Percentiles rank a stretch among this genome's conserved stretches.
These are phyloP conservation scores for Aspergillus homomorphus DNA, from an alignment of 495 filamentous ascomycete species.

Conservation along the genomic window DNA sequence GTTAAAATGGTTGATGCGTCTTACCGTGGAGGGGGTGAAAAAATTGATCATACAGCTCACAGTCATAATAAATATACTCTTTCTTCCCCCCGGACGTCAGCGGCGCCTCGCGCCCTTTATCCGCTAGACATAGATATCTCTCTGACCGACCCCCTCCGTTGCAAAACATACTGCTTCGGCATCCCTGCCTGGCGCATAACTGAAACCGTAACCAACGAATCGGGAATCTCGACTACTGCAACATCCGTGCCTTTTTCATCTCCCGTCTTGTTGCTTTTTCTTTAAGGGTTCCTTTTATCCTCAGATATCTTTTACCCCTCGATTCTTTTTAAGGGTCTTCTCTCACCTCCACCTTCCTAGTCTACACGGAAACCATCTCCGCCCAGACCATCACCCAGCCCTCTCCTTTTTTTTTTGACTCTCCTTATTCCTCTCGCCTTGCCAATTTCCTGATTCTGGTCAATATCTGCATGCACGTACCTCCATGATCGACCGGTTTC, in stretches of 20 bases:
- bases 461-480: background rate
- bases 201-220: slow-evolving; percentile 5
- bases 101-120: background rate
- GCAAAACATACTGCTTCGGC: background rate
- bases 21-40: background rate
- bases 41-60: background rate
- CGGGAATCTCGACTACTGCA: slow-evolving; percentile 1
- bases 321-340: background rate
- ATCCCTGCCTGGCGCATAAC: slow-evolving; percentile 7
- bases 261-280: slow-evolving; percentile 3
- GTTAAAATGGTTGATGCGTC: slow-evolving; percentile 2
- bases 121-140: slow-evolving; percentile 1
- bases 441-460: background rate
- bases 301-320: slow-evolving; percentile 2
- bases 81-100: background rate
- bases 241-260: slow-evolving; percentile 5
- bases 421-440: no score
- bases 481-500: background rate
- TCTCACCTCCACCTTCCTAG: background rate
- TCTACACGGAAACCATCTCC: slow-evolving; percentile 1
- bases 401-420: background rate
- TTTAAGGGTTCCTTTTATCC: slow-evolving; percentile 1
- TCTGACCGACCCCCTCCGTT: background rate
- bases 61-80: background rate
- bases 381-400: background rate